Percentiles rank a stretch among this genome's conserved stretches.
Conservation (phyloP, 2,329 filamentous ascomycete genomes). For the Pezicula rhizophila region DNA sequence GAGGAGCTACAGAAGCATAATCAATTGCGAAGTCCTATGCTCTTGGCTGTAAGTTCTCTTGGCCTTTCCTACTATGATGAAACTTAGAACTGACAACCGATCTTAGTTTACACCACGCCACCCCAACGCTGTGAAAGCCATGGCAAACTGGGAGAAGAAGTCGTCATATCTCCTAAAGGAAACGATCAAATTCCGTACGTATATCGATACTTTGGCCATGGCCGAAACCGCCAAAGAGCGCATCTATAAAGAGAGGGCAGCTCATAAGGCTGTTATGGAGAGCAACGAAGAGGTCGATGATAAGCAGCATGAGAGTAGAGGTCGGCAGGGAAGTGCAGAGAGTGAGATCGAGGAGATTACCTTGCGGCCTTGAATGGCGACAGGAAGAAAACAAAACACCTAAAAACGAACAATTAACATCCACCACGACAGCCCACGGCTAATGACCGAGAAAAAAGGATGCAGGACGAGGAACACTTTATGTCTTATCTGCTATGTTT, state of each 20-base stretch:
- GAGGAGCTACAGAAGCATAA: conserved; percentile 83
- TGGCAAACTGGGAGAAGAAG: conserved; percentile 97
- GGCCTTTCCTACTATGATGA: neutral
- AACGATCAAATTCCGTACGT: conserved; percentile 94
- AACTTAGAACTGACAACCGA: neutral
- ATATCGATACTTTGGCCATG: conserved; percentile 76
- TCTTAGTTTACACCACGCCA: conserved; percentile 72
- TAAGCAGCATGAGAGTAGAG: conserved; percentile 13
- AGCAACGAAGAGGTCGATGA: conserved; percentile 14
- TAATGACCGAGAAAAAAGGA: too few species aligned
- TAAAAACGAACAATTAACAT: too few species aligned
- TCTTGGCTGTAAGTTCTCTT: conserved; percentile 57
- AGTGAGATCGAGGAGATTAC: too few species aligned
- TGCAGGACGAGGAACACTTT: too few species aligned
- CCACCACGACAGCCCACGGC: too few species aligned
- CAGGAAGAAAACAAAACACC: too few species aligned
- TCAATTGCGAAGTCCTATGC: conserved; percentile 78
- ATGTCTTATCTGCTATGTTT: too few species aligned
- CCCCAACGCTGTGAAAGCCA: conserved; percentile 73
- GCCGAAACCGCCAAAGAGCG: conserved; percentile 63
- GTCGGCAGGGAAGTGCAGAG: neutral
- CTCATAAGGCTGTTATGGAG: conserved; percentile 13
- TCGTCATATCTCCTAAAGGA: conserved; percentile 85
- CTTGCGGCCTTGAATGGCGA: too few species aligned
- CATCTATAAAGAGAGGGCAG: conserved; percentile 58